Percentiles rank a stretch among this genome's conserved stretches.
Evolutionary conservation across 257 asterid species (phyloP).

Genomic region (Asclepias syriaca): DNA sequence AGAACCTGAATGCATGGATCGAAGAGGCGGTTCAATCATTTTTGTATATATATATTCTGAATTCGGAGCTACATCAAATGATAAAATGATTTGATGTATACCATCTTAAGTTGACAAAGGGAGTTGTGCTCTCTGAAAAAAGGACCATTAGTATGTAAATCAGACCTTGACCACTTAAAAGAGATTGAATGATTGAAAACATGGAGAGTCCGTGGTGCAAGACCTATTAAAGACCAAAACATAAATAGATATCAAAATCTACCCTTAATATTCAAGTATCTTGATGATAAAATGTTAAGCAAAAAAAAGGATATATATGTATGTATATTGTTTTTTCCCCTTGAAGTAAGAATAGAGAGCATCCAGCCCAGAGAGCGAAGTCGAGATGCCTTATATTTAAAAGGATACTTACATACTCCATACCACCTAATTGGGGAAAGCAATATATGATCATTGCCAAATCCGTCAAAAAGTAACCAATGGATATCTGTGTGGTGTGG

Average conservation of each 20-base stretch:
- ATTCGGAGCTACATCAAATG: neutral
- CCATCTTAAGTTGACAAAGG: constrained; percentile 93
- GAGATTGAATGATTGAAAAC: constrained; percentile 64
- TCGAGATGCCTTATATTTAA: neutral
- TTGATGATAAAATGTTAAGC: neutral
- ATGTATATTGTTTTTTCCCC: too few relatives aligned
- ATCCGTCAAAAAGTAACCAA: constrained; percentile 83
- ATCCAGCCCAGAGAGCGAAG: neutral
- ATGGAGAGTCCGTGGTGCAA: constrained; percentile 85
- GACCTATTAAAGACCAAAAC: constrained; percentile 41
- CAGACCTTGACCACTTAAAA: constrained; percentile 81
- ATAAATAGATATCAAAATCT: constrained; percentile 5
- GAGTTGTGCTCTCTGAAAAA: constrained; percentile 89
- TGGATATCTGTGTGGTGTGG: constrained; percentile 52
- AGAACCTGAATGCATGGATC: constrained; percentile 45
- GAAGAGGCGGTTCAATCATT: constrained; percentile 8
- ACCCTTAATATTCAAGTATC: neutral
- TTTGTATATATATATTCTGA: neutral
- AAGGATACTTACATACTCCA: constrained; percentile 71
- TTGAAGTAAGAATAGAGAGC: neutral
- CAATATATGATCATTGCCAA: constrained; percentile 60
- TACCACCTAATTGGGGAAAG: constrained; percentile 81
- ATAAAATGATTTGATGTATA: constrained; percentile 24
- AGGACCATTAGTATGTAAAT: constrained; percentile 81
- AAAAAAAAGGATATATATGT: too few relatives aligned